A percentile compares a stretch with the other conserved stretches of the same genome.
These are phyloP conservation scores for Aspergillus affinis DNA, from an alignment of 495 filamentous ascomycete genomes.

Conservation along the genomic window DNA sequence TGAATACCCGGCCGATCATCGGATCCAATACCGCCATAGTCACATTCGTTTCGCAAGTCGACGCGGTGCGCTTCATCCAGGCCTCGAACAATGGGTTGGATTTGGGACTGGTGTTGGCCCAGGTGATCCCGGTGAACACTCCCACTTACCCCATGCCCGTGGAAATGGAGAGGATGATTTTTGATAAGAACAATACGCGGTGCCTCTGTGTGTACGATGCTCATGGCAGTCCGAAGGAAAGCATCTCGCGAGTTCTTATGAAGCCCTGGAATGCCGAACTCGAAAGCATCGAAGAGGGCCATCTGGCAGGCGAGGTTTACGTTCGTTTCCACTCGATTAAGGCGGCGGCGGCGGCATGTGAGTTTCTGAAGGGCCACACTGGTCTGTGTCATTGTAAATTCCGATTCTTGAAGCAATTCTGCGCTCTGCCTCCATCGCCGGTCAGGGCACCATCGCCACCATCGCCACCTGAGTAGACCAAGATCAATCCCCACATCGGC, in stretches of 20 bases:
- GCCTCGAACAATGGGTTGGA: constrained; percentile 15
- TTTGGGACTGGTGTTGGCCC: constrained; percentile 14
- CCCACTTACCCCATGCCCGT: constrained; percentile 32
- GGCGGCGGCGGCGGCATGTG: constrained; percentile 20
- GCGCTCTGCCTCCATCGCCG: not conserved
- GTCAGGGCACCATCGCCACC: not conserved
- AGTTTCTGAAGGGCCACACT: constrained; percentile 14
- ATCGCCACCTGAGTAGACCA: not conserved
- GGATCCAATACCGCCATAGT: constrained; percentile 33
- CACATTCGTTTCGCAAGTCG: constrained; percentile 27
- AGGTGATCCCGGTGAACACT: constrained; percentile 29
- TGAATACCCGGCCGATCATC: constrained; percentile 28
- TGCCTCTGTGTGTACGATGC: constrained; percentile 20
- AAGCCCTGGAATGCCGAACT: constrained; percentile 8
- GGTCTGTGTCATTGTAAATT: constrained; percentile 17
- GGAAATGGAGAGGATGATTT: constrained; percentile 22
- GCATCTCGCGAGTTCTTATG: constrained; percentile 16
- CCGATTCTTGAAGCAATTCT: constrained; percentile 16
- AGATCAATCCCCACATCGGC: not conserved
- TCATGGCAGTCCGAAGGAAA: constrained; percentile 5
- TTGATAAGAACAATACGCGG: constrained; percentile 29
- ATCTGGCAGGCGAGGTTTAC: constrained; percentile 9
- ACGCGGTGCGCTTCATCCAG: constrained; percentile 24
- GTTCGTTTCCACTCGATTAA: constrained; percentile 36
- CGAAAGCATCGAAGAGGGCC: constrained; percentile 26